Evolutionary conservation across 148 eudicot species (phyloP).

Genomic region (Vaccinium vitisidaea): DNA sequence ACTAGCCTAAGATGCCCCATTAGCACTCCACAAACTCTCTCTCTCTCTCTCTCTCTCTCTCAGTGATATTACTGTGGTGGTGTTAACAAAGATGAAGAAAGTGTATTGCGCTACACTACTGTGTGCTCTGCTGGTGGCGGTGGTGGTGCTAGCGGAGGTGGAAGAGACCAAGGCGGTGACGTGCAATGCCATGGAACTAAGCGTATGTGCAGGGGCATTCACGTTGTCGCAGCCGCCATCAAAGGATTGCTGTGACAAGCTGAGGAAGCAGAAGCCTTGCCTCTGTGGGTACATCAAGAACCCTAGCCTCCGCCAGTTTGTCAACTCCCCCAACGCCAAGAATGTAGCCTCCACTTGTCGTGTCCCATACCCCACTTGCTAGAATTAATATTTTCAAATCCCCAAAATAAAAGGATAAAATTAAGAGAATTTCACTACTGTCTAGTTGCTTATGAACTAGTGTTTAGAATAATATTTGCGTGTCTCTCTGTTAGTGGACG

Average conservation of each 20-base stretch:
- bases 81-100: slow-evolving; percentile 10
- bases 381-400: background rate
- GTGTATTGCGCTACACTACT: background rate
- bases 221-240: slow-evolving; percentile 23
- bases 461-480: background rate
- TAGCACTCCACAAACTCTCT: background rate
- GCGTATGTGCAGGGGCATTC: slow-evolving; percentile 30
- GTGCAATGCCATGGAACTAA: slow-evolving; percentile 24
- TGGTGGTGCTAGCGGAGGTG: slow-evolving; percentile 12
- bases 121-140: slow-evolving; percentile 6
- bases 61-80: background rate
- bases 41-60: background rate
- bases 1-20: background rate
- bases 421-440: background rate
- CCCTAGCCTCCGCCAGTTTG: slow-evolving; percentile 25
- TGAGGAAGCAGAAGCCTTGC: slow-evolving; percentile 37
- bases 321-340: slow-evolving; percentile 30
- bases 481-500: too few species aligned
- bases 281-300: slow-evolving; percentile 30
- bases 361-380: slow-evolving; percentile 29
- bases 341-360: slow-evolving; percentile 28
- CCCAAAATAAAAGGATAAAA: background rate
- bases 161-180: slow-evolving; percentile 21
- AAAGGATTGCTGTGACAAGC: slow-evolving; percentile 28
- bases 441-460: background rate